phyloP scores from a whole-genome alignment of 768 basidiomycete genomes.

The Guyanaporus albipodus region DNA sequence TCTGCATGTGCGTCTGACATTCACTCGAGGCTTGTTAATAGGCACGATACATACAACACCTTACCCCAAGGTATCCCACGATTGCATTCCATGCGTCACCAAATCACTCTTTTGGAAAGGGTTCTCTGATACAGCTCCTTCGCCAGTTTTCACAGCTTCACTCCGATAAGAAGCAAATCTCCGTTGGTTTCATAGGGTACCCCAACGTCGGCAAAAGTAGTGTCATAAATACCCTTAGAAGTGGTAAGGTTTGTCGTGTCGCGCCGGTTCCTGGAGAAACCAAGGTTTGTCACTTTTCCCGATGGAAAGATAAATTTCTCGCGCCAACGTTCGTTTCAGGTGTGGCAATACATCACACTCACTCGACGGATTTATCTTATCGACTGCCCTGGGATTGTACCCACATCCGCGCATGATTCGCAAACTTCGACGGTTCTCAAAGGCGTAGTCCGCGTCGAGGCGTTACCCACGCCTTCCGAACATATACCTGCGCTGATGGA shows the following conservation, averaged over 20 bases:
- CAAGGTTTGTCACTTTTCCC: slow-evolving; percentile 44
- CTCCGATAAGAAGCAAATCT: slow-evolving; percentile 99
- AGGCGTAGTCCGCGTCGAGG: slow-evolving; percentile 95
- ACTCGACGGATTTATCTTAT: slow-evolving; percentile 97
- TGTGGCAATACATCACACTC: slow-evolving; percentile 99
- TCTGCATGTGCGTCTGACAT: neutral
- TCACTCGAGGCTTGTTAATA: slow-evolving; percentile 27
- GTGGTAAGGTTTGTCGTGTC: slow-evolving; percentile 93
- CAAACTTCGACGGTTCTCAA: slow-evolving; percentile 92
- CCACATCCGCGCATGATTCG: slow-evolving; percentile 86
- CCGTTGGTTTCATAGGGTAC: slow-evolving; percentile 96
- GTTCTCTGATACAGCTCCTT: slow-evolving; percentile 93
- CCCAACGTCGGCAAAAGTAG: slow-evolving; percentile 97
- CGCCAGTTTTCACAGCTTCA: slow-evolving; percentile 96
- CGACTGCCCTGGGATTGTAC: slow-evolving; percentile 98
- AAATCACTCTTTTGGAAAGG: slow-evolving; percentile 98
- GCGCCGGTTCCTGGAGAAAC: slow-evolving; percentile 98
- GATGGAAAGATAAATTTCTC: neutral
- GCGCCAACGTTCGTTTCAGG: slow-evolving; percentile 33
- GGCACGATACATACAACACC: slow-evolving; percentile 95
- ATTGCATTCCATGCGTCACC: slow-evolving; percentile 99
- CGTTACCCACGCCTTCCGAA: slow-evolving; percentile 86
- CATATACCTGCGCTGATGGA: slow-evolving; percentile 86
- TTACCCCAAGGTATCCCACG: slow-evolving; percentile 92
- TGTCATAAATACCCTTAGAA: slow-evolving; percentile 98